A percentile compares a stretch with the other conserved stretches of the same genome.
phyloP scores from a whole-genome alignment of 106 monocot genomes.

The Dendrobium catenatum region DNA sequence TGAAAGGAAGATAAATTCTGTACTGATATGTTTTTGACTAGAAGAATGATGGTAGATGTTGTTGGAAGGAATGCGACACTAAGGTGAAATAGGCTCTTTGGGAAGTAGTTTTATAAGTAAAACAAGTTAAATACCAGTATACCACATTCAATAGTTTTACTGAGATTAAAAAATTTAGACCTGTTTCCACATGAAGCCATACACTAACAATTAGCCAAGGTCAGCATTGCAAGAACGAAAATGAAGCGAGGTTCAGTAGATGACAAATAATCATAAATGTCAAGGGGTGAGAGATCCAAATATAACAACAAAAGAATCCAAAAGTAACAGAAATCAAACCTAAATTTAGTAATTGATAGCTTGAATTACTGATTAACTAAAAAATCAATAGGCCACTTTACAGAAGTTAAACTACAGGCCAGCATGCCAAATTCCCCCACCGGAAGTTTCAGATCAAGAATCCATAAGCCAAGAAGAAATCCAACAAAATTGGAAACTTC shows the following conservation, averaged over 20 bases:
- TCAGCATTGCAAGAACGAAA: not conserved
- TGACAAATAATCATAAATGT: not conserved
- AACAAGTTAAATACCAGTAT: too few relatives aligned
- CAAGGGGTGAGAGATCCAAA: not conserved
- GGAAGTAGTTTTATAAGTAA: too few relatives aligned
- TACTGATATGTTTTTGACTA: too few relatives aligned
- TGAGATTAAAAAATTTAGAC: too few relatives aligned
- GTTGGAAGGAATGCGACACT: too few relatives aligned
- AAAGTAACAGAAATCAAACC: not conserved
- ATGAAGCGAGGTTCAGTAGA: not conserved
- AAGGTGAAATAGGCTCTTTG: too few relatives aligned
- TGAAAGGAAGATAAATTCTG: too few relatives aligned
- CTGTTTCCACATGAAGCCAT: too few relatives aligned
- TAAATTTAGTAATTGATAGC: not conserved
- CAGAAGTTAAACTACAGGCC: not conserved
- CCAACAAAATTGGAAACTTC: not conserved
- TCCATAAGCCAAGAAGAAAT: not conserved
- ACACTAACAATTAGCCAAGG: not conserved
- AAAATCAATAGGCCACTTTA: not conserved
- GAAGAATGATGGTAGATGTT: too few relatives aligned
- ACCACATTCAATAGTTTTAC: too few relatives aligned
- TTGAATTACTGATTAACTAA: not conserved
- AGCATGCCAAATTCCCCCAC: too few relatives aligned
- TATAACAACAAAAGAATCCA: not conserved
- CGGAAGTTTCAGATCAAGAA: not conserved